Conservation (phyloP, 306 rosid genomes). For the Fragaria vesca region DNA sequence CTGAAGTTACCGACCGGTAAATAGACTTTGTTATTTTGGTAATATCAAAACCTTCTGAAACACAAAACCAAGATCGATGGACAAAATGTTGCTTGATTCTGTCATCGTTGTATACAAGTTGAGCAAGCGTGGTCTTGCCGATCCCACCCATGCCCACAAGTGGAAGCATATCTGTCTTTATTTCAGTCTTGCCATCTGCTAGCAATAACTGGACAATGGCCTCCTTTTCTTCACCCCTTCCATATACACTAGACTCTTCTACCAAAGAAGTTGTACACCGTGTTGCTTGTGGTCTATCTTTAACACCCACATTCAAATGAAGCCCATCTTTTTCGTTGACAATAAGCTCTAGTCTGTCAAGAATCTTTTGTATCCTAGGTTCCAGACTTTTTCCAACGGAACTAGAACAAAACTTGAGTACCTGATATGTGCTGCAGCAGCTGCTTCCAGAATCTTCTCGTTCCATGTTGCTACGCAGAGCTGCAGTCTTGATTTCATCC, state of each 20-base stretch:
- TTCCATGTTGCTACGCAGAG: constrained; percentile 4
- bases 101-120: not conserved
- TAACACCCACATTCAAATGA: not conserved
- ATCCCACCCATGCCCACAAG: constrained; percentile 1
- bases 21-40: not conserved
- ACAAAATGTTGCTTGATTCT: not conserved
- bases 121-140: constrained; percentile 1
- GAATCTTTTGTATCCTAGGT: not conserved
- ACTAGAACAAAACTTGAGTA: not conserved
- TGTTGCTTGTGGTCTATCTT: not conserved
- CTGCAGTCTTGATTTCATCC: constrained; percentile 31
- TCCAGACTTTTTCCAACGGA: not conserved
- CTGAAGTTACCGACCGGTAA: not conserved
- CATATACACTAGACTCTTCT: not conserved
- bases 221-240: not conserved
- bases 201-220: not conserved
- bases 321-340: not conserved
- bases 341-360: not conserved
- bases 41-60: not conserved
- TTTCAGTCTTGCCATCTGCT: not conserved
- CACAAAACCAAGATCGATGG: not conserved
- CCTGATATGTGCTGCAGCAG: not conserved
- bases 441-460: not conserved
- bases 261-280: not conserved
- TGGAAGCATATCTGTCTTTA: not conserved